Evolutionary conservation across 2,329 filamentous ascomycete genomes (phyloP), one percentile per base, ranked within the genome.

Genomic region (Cryphonectria parasitica): DNA sequence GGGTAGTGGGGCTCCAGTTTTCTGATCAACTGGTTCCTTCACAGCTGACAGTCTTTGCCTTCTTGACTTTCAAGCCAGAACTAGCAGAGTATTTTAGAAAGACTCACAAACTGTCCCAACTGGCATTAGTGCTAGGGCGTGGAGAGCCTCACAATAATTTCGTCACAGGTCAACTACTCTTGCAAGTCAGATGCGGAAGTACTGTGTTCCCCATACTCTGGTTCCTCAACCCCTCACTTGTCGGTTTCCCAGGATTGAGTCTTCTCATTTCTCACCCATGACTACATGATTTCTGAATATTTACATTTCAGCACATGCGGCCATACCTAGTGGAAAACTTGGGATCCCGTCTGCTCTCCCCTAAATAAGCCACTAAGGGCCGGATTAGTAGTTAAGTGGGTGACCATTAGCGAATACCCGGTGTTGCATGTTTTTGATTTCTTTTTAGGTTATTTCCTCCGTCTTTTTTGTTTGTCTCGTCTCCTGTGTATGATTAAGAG

Each of bases 1-100:
- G 58, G 58, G 58, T 61, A 61, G 34, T 39, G 58, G 58, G 31
- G 58, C 2, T 8, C 8, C 13, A 13, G 22, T 19, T 5, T 22
- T 22, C 34, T 39, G 31, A n/a, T 34, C 28, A 22, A 61, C 17
- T 3, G 17, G 22, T 31, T 25, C 15, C n/a, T 61, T n/a, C 1
- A 61, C 58, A 61, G 31, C 58, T 61, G 58, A 61, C 58, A 61
- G 31, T 61, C 58, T 34, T 58, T n/a, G 7, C n/a, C 43, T 45
- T 45, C 19, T 1, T 45, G n/a, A 54, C 11, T 39, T 11, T 25
- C 3, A 31, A n/a, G 52, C 11, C 25, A 31, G 7, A 15, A 54
- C 6, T n/a, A 54, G n/a, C n/a, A 54, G n/a, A 54, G 11, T 11
- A 25, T 54, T 11, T 54, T n/a, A n/a, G 13, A 10, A 2, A 11